Conservation (phyloP, 2,329 filamentous ascomycete species). For the Escovopsis sp. region DNA sequence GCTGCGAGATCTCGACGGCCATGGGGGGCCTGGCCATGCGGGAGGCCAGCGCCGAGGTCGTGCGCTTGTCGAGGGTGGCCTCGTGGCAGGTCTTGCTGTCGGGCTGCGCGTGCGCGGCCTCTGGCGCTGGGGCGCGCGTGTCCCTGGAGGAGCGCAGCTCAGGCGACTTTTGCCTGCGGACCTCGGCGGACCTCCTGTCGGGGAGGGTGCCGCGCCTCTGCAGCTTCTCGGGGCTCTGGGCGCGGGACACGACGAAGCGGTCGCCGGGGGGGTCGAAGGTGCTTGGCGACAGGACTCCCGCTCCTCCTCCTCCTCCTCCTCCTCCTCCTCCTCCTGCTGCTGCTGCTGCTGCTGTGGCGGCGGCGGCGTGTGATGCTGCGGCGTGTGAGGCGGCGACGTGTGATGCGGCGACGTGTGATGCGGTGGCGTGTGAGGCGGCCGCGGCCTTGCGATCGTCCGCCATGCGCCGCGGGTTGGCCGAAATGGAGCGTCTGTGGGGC, state of each 20-base stretch:
- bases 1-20: constrained; percentile 36
- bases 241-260: constrained; percentile 41
- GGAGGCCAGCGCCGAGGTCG: constrained; percentile 56
- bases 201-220: constrained; percentile 25
- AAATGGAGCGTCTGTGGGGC: constrained; percentile 41
- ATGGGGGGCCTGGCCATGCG: constrained; percentile 52
- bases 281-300: too few species aligned
- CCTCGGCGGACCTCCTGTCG: constrained; percentile 23
- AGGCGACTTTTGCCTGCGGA: constrained; percentile 24
- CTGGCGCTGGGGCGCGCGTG: constrained; percentile 26
- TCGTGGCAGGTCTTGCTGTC: constrained; percentile 38
- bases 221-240: constrained; percentile 43
- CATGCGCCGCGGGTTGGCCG: constrained; percentile 37
- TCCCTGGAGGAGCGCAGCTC: constrained; percentile 32
- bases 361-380: too few species aligned
- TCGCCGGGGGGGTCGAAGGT: constrained; percentile 46
- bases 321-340: constrained; percentile 35
- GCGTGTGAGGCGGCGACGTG: too few species aligned
- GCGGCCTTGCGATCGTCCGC: constrained; percentile 16
- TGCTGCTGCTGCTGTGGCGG: too few species aligned
- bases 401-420: too few species aligned
- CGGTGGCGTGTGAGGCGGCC: too few species aligned
- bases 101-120: constrained; percentile 33
- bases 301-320: too few species aligned
- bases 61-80: constrained; percentile 21